These are phyloP conservation scores for Gloeostereum incarnatum DNA, from an alignment of 768 basidiomycete species.

Conservation along the genomic window DNA sequence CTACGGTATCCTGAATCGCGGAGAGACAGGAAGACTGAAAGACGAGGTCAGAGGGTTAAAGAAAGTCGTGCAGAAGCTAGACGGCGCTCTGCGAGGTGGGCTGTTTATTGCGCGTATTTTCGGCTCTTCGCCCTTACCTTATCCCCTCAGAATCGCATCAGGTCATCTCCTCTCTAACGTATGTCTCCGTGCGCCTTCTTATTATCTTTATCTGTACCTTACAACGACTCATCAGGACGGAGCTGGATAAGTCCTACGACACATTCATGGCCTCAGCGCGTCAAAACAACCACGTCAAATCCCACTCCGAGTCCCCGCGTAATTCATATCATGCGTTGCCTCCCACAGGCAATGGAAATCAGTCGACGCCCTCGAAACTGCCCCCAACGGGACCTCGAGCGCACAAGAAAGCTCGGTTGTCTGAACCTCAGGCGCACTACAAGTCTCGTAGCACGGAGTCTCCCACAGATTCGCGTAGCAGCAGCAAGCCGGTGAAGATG, in stretches of 20 bases:
- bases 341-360: slow-evolving; percentile 15
- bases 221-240: slow-evolving; percentile 35
- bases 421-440: slow-evolving; percentile 28
- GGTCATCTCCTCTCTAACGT: slow-evolving; percentile 66
- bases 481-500: slow-evolving; percentile 19
- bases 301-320: slow-evolving; percentile 38
- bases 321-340: slow-evolving; percentile 28
- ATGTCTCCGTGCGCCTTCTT: slow-evolving; percentile 22
- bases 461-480: too few relatives aligned
- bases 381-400: slow-evolving; percentile 77
- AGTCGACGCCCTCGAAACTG: slow-evolving; percentile 32
- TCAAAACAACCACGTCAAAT: slow-evolving; percentile 27
- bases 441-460: too few relatives aligned
- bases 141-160: slow-evolving; percentile 60
- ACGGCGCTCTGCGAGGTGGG: slow-evolving; percentile 70
- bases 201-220: slow-evolving; percentile 1
- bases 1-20: slow-evolving; percentile 62
- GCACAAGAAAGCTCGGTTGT: slow-evolving; percentile 70
- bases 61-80: slow-evolving; percentile 57
- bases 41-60: slow-evolving; percentile 71
- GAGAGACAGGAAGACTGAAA: slow-evolving; percentile 74
- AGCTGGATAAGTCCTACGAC: slow-evolving; percentile 71
- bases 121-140: slow-evolving; percentile 2
- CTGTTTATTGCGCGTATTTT: slow-evolving; percentile 6
- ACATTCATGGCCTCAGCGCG: slow-evolving; percentile 39